Conservation (phyloP, 169 alveolate genomes). For the Eimeria acervulina region DNA sequence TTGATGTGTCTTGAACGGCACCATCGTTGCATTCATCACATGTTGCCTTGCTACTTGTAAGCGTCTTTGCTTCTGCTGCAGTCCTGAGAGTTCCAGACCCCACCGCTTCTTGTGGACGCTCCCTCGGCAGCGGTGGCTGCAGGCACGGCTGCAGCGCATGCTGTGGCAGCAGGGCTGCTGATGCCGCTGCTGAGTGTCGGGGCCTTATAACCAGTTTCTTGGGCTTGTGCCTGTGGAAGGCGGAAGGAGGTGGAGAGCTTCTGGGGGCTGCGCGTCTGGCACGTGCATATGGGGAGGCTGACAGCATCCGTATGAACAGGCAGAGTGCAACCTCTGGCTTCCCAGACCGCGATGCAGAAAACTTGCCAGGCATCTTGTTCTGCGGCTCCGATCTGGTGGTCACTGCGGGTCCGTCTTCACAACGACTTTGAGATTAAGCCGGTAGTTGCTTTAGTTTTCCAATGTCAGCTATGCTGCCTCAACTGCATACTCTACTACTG, state of each 20-base stretch:
- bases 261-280: slow-evolving; percentile 59
- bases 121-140: background rate
- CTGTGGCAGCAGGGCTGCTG: slow-evolving; percentile 36
- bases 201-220: background rate
- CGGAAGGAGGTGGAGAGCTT: slow-evolving; percentile 61
- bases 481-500: background rate
- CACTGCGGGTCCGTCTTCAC: slow-evolving; percentile 50
- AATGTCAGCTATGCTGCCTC: background rate
- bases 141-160: background rate
- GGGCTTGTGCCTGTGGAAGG: slow-evolving; percentile 60
- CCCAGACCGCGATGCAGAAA: slow-evolving; percentile 13
- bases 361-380: slow-evolving; percentile 37
- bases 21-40: background rate
- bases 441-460: background rate
- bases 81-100: slow-evolving; percentile 17
- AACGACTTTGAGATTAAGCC: background rate
- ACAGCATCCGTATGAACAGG: background rate
- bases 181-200: background rate
- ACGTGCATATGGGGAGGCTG: slow-evolving; percentile 61
- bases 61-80: background rate
- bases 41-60: background rate
- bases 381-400: slow-evolving; percentile 61
- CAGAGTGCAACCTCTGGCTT: background rate
- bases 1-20: background rate
- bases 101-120: background rate